Base-by-base conservation (phyloP, 1,139 yeast species). In the Wickerhamomyces sp. region DNA sequence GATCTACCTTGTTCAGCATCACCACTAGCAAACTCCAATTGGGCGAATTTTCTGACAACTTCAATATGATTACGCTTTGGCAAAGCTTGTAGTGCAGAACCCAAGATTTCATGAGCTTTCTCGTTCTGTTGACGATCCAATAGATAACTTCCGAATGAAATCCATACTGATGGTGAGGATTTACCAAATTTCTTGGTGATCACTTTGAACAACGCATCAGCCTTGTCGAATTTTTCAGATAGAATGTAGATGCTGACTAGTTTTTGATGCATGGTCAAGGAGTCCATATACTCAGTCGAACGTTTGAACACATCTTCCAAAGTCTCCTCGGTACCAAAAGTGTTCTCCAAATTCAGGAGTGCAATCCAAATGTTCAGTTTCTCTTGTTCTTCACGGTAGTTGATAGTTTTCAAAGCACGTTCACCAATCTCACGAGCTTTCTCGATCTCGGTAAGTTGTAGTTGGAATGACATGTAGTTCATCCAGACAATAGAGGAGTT, bases 381-480 rank as follows among this genome's bases (percentile, higher is more conserved):
- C 58, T 91, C 98, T 52, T 78, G 81, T 59, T 93, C 98, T 55
- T 89, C 96, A 53, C 96, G 77, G 65, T 81, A 87, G 54, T 76
- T 79, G 49, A 91, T 91, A 9, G 94, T 82, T 64, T 85, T 86
- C 54, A 91, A 71, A 5, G 97, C 98, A 46, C 98, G 77, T 52
- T 83, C 85, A 31, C 86, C 97, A 48, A 91, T 77, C 58, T 86
- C 95, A 51, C 98, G 78, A 11, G 97, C 96, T 62, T 84, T 87
- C 36, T 89, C 96, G 41, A 88, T 68, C 58, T 91, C 98, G 66
- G 95, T 84, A 46, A 91, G 70, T 60, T 89, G 96, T 47, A 91
- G 71, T 62, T 88, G 95, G 83, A 89, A 91, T 4, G 97, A 91
- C 96, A 93, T 91, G 62, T 85, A 91, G 62, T 89, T 87, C 87